Evolutionary conservation across 495 filamentous ascomycete species (phyloP), one percentile per base, ranked within the genome.

Genomic region (Penicillium robsamsonii): DNA sequence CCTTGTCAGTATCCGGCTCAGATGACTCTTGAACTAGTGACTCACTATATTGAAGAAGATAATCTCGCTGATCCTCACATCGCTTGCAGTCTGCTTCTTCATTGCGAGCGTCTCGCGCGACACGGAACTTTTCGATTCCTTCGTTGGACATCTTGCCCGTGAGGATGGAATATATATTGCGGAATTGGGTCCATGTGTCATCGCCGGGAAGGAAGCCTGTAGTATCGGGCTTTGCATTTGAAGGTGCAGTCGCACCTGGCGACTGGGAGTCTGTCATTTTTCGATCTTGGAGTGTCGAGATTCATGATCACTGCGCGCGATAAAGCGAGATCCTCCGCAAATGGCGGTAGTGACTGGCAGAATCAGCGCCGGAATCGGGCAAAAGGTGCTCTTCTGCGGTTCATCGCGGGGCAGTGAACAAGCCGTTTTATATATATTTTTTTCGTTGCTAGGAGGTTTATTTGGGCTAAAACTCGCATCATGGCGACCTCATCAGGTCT

Each of bases 1-100:
- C 35, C 35, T 17, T n/a, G 25, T 65, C 37, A 68, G 57, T 45
- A 42, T 46, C 5, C 38, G 11, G 15, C 29, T 15, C n/a, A 12
- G 10, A 37, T 30, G 9, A 29, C 15, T 12, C 29, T 18, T 33
- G 48, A 22, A 46, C 29, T 4, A 38, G 10, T 27, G n/a, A 60
- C 71, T 63, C 66, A 85, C 82, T 91, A 76, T 90, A 87, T 58
- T 86, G 69, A 56, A 97, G 81, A 13, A 91, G 79, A 70, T 85
- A 96, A 68, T 92, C 87, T 20, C 88, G 83, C 65, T 89, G 81
- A 18, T 83, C 71, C 61, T 96, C 89, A 73, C 90, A 96, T 30
- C 82, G 82, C 64, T 78, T 77, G 78, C 87, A 92, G 76, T 96
- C 89, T 30, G 72, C 69, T 55, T 76, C 79, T 70, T 90, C 89